A percentile compares a stretch with the other conserved stretches of the same genome.
These are phyloP conservation scores for Gnaphalium uliginosum DNA, from an alignment of 129 eudicot genomes.

Conservation along the genomic window DNA sequence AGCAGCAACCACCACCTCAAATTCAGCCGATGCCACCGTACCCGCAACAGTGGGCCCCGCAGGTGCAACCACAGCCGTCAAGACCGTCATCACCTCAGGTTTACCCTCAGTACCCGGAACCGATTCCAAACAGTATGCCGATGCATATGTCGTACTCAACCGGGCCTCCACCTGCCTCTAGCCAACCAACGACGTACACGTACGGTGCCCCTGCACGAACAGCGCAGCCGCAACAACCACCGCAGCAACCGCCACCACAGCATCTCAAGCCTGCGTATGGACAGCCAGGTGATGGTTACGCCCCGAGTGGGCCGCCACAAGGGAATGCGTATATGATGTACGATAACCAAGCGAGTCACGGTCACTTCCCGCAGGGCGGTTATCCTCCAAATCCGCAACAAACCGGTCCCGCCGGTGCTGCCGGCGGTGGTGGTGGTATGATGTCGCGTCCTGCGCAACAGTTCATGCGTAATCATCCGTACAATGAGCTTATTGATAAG, in stretches of 20 bases:
- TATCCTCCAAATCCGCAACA: constrained; percentile 56
- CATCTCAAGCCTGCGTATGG: constrained; percentile 62
- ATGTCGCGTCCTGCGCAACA: constrained; percentile 54
- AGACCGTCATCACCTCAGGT: constrained; percentile 41
- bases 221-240: constrained; percentile 48
- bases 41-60: constrained; percentile 68
- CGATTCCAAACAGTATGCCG: constrained; percentile 56
- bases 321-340: constrained; percentile 59
- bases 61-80: constrained; percentile 49
- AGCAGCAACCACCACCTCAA: constrained; percentile 43
- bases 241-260: constrained; percentile 47
- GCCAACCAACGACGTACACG: constrained; percentile 48
- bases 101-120: constrained; percentile 64
- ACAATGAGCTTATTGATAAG: constrained; percentile 78
- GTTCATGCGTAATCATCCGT: constrained; percentile 61
- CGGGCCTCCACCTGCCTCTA: constrained; percentile 48
- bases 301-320: constrained; percentile 39
- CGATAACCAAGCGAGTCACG: constrained; percentile 69
- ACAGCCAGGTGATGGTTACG: constrained; percentile 67
- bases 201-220: neutral
- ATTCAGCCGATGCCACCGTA: constrained; percentile 30
- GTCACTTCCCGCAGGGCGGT: constrained; percentile 53
- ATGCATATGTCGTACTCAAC: constrained; percentile 65
- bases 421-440: constrained; percentile 29
- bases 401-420: constrained; percentile 20